Percentiles rank a stretch among this genome's conserved stretches.
phyloP scores from a whole-genome alignment of 106 monocot species.

The Triglochin maritima region DNA sequence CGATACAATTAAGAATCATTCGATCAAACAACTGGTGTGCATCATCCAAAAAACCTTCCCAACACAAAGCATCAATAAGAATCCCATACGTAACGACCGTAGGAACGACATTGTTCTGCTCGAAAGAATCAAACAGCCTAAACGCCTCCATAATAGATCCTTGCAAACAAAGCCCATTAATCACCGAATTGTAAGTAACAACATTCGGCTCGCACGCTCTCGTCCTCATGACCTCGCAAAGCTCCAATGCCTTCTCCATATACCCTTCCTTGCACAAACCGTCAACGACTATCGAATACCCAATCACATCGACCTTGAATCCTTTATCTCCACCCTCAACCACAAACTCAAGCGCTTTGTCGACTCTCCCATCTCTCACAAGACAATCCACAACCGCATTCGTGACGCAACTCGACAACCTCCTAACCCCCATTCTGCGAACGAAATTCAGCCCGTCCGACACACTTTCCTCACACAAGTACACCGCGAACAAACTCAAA shows the following conservation, averaged over 20 bases:
- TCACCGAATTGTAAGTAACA: slow-evolving; percentile 67
- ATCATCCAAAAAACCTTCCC: slow-evolving; percentile 70
- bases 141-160: slow-evolving; percentile 81
- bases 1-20: slow-evolving; percentile 47
- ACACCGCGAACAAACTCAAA: slow-evolving; percentile 32
- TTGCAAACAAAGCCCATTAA: slow-evolving; percentile 65
- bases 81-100: slow-evolving; percentile 55
- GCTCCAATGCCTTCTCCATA: slow-evolving; percentile 70
- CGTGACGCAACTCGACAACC: slow-evolving; percentile 26
- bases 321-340: slow-evolving; percentile 35
- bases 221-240: slow-evolving; percentile 61
- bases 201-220: slow-evolving; percentile 49
- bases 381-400: slow-evolving; percentile 33
- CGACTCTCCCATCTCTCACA: slow-evolving; percentile 32
- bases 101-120: slow-evolving; percentile 31
- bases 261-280: slow-evolving; percentile 69
- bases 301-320: slow-evolving; percentile 32
- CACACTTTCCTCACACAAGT: slow-evolving; percentile 39
- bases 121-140: slow-evolving; percentile 72
- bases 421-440: slow-evolving; percentile 13
- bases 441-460: slow-evolving; percentile 26
- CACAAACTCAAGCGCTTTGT: slow-evolving; percentile 57
- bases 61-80: slow-evolving; percentile 60
- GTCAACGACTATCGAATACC: slow-evolving; percentile 58
- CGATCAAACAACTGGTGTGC: slow-evolving; percentile 47